Conservation (phyloP, 306 rosid species). For the Betula pendula region DNA sequence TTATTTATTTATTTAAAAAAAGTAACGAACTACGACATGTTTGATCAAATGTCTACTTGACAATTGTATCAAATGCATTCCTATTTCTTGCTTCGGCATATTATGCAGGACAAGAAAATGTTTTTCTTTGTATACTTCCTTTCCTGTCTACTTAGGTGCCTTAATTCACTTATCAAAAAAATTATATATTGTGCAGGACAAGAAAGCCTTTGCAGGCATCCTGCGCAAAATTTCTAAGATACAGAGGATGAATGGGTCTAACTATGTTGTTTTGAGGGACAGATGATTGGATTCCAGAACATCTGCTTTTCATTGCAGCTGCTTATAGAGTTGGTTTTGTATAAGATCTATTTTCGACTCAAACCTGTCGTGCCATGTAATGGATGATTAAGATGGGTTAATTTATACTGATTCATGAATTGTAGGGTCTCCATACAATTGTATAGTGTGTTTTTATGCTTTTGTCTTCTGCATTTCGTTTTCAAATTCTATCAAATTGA, state of each 20-base stretch:
- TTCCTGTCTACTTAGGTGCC: too few species aligned
- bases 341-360: not conserved
- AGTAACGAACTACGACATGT: not conserved
- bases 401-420: not conserved
- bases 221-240: slow-evolving; percentile 87
- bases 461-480: not conserved
- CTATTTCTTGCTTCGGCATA: too few species aligned
- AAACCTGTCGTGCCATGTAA: too few species aligned
- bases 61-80: too few species aligned
- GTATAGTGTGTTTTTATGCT: not conserved
- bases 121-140: too few species aligned
- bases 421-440: not conserved
- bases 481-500: not conserved
- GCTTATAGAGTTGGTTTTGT: not conserved
- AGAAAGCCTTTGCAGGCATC: slow-evolving; percentile 81
- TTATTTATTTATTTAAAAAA: too few species aligned
- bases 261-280: slow-evolving; percentile 70
- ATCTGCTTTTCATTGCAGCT: not conserved
- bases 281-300: slow-evolving; percentile 27
- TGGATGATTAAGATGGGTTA: not conserved
- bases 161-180: too few species aligned
- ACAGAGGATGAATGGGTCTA: slow-evolving; percentile 72
- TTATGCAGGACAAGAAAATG: too few species aligned
- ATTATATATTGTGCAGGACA: slow-evolving; percentile 59
- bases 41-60: too few species aligned